These are phyloP conservation scores for Crucihimalaya himalaica DNA, from an alignment of 345 rosid species.

Conservation along the genomic window DNA sequence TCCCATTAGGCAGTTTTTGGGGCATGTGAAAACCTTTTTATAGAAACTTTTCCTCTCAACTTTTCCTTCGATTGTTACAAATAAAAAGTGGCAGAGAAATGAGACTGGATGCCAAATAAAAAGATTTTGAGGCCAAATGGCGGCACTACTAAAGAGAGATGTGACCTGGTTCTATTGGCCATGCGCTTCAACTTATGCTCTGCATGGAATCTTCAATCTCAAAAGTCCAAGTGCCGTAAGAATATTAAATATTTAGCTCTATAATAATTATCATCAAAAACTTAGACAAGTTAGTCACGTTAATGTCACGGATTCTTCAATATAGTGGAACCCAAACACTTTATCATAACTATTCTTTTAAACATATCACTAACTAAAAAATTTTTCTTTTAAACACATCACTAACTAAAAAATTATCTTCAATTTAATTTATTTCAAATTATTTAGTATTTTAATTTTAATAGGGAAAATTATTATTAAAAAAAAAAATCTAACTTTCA, in stretches of 20 bases:
- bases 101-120: conserved; percentile 8
- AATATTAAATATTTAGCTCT: background rate
- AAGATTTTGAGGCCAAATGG: conserved; percentile 6
- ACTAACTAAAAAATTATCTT: background rate
- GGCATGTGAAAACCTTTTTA: background rate
- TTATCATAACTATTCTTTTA: background rate
- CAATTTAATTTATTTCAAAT: background rate
- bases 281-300: background rate
- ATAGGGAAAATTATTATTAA: too few relatives aligned
- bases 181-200: background rate
- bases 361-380: background rate
- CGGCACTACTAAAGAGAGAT: background rate
- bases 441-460: background rate
- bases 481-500: too few relatives aligned
- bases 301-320: background rate
- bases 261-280: too few relatives aligned
- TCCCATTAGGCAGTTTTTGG: background rate
- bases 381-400: background rate
- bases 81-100: background rate
- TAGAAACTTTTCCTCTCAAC: background rate
- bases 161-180: background rate
- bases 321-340: background rate
- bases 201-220: conserved; percentile 2
- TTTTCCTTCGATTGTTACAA: background rate
- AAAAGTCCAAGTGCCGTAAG: background rate